Percentiles rank a stretch among this genome's conserved stretches.
Conservation (phyloP, 768 basidiomycete genomes). For the Lactarius vividus region DNA sequence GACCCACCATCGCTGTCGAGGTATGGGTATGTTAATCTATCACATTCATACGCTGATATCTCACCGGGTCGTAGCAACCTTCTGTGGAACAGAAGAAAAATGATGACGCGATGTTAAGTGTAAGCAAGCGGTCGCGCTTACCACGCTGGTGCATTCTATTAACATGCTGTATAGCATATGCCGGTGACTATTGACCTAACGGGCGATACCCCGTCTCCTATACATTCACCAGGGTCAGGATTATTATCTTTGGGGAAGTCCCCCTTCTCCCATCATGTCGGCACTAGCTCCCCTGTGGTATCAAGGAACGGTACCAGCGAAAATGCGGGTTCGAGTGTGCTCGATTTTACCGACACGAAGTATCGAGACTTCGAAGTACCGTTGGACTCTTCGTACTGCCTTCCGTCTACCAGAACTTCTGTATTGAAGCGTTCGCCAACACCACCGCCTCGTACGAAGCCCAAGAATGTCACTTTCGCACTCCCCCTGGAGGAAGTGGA, state of each 20-base stretch:
- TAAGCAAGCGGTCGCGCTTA: background rate
- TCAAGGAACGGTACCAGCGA: background rate
- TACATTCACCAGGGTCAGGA: background rate
- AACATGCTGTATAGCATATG: background rate
- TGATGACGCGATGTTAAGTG: background rate
- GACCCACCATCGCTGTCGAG: slow-evolving; percentile 5
- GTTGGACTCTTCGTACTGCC: slow-evolving; percentile 22
- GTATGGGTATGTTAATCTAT: slow-evolving; percentile 3
- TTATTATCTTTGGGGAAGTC: background rate
- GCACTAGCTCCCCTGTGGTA: background rate
- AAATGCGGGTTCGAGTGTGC: slow-evolving; percentile 6
- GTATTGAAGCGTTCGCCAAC: slow-evolving; percentile 9
- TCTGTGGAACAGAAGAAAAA: background rate
- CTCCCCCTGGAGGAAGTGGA: background rate
- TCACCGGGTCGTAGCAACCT: background rate
- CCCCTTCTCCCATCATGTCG: background rate
- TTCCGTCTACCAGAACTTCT: slow-evolving; percentile 5
- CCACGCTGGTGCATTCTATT: background rate
- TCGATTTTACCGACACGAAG: slow-evolving; percentile 6
- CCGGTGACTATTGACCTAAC: slow-evolving; percentile 19
- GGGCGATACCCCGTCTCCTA: slow-evolving; percentile 11
- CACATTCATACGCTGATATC: background rate
- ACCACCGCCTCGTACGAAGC: slow-evolving; percentile 12
- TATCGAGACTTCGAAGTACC: slow-evolving; percentile 23
- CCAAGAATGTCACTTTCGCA: slow-evolving; percentile 26